A percentile compares a stretch with the other conserved stretches of the same genome.
These are phyloP conservation scores for Craterostigma plantagineum DNA, from an alignment of 257 asterid genomes.

Conservation along the genomic window DNA sequence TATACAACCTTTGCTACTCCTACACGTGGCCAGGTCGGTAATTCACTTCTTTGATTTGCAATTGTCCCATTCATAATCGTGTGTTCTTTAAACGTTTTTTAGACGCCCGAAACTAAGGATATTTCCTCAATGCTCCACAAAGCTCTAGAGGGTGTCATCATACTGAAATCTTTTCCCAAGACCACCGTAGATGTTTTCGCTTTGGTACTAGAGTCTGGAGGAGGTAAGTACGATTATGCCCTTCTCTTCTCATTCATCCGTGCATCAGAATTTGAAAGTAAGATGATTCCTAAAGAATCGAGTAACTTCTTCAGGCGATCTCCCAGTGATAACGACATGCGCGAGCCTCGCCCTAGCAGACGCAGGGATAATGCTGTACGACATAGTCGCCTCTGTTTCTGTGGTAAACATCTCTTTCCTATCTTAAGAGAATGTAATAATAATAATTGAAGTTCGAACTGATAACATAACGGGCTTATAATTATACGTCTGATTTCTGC, in stretches of 20 bases:
- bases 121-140: constrained; percentile 76
- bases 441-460: not conserved
- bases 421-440: not conserved
- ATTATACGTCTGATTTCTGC: constrained; percentile 5
- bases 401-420: constrained; percentile 42
- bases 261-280: not conserved
- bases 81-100: constrained; percentile 9
- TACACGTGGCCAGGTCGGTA: constrained; percentile 54
- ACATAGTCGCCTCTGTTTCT: constrained; percentile 78
- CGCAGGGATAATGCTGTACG: constrained; percentile 90
- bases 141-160: constrained; percentile 86
- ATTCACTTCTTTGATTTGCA: constrained; percentile 3
- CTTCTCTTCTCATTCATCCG: constrained; percentile 4
- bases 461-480: too few relatives aligned
- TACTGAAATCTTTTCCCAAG: constrained; percentile 84
- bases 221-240: constrained; percentile 42
- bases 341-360: constrained; percentile 98
- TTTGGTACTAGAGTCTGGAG: constrained; percentile 96
- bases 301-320: constrained; percentile 45
- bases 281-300: too few relatives aligned
- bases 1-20: constrained; percentile 72
- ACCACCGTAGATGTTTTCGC: constrained; percentile 97
- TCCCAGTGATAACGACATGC: constrained; percentile 78
- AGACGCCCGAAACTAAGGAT: constrained; percentile 73
- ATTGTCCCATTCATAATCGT: constrained; percentile 4